Conservation (phyloP, 495 filamentous ascomycete species). For the Entonaema liquescens region DNA sequence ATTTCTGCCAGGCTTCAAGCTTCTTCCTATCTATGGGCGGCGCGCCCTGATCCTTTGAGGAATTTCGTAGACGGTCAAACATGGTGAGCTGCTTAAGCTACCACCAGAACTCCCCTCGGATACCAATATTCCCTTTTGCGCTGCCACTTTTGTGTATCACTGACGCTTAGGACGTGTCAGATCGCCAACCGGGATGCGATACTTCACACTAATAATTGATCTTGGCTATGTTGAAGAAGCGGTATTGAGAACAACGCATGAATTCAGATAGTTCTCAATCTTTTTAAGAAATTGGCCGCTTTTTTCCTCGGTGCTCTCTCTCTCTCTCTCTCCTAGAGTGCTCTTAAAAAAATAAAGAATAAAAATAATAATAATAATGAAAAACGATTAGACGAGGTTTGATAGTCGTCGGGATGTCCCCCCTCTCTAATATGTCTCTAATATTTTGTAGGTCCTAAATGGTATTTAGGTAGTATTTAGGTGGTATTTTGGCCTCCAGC, state of each 20-base stretch:
- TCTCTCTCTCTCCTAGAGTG: background rate
- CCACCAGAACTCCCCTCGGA: background rate
- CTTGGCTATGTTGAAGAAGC: slow-evolving; percentile 24
- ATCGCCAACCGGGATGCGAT: slow-evolving; percentile 38
- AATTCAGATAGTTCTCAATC: slow-evolving; percentile 2
- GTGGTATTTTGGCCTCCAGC: slow-evolving; percentile 27
- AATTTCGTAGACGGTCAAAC: slow-evolving; percentile 46
- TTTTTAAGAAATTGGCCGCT: background rate
- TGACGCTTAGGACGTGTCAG: slow-evolving; percentile 29
- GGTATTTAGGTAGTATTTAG: background rate
- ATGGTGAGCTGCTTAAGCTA: slow-evolving; percentile 26
- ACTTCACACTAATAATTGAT: slow-evolving; percentile 27
- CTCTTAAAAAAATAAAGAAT: background rate
- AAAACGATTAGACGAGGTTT: background rate
- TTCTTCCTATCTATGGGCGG: slow-evolving; percentile 40
- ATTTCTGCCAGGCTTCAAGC: slow-evolving; percentile 44
- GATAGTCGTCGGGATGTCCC: slow-evolving; percentile 6
- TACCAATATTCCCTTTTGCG: background rate
- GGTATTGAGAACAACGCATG: slow-evolving; percentile 15
- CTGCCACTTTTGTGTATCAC: slow-evolving; percentile 16
- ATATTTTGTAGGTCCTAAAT: background rate
- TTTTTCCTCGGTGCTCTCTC: background rate
- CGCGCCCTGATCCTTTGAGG: slow-evolving; percentile 33
- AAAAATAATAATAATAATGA: too few relatives aligned
- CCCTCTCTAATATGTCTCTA: slow-evolving; percentile 17